phyloP scores from a whole-genome alignment of 805 yeast genomes.

The Nakazawaea siamensis region DNA sequence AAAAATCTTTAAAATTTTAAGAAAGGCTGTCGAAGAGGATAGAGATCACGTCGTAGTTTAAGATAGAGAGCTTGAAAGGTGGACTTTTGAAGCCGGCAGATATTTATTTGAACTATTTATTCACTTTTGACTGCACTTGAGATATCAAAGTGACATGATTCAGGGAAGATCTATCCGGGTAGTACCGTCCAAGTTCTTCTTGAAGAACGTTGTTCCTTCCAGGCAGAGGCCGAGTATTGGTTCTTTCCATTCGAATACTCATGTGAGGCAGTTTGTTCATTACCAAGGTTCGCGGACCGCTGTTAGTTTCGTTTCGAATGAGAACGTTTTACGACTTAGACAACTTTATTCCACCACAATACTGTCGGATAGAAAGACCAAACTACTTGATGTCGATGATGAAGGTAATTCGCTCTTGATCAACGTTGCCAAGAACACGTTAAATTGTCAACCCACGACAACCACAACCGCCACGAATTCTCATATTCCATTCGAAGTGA shows the following conservation, averaged over 20 bases:
- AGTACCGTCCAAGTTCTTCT: constrained; percentile 5
- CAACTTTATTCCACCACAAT: constrained; percentile 10
- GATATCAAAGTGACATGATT: no score
- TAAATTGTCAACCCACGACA: constrained; percentile 32
- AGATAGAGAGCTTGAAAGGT: no score
- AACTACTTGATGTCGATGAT: background rate
- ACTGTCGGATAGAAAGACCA: background rate
- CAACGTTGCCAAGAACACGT: constrained; percentile 34
- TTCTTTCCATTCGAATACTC: constrained; percentile 1
- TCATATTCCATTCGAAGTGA: constrained; percentile 52
- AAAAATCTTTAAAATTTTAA: no score
- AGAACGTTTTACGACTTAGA: constrained; percentile 1
- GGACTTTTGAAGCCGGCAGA: no score
- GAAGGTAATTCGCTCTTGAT: constrained; percentile 18
- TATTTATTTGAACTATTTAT: no score
- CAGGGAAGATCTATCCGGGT: no score
- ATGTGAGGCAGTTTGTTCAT: constrained; percentile 1
- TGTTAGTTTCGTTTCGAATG: constrained; percentile 5
- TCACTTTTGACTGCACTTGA: no score
- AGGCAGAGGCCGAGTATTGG: background rate
- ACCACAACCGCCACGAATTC: constrained; percentile 9
- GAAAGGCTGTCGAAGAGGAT: no score
- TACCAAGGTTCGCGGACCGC: constrained; percentile 1
- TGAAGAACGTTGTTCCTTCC: constrained; percentile 1
- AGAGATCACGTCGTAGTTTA: no score